Conservation (phyloP, 176 grass and related monocot genomes). For the Bromus sterilis region DNA sequence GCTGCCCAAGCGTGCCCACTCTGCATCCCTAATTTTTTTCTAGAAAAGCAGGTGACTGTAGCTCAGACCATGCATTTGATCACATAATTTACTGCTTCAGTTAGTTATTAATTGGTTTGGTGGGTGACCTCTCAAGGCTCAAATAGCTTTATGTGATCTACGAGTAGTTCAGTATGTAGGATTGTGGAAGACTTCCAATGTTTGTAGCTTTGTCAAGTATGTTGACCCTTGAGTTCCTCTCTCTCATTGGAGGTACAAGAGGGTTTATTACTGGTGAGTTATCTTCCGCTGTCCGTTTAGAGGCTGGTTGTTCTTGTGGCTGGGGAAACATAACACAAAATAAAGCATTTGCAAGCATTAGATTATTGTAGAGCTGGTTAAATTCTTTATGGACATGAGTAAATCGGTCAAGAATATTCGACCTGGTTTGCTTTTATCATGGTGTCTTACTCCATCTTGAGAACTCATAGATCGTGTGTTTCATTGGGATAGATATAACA, state of each 20-base stretch:
- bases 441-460: not conserved
- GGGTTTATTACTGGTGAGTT: not conserved
- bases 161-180: not conserved
- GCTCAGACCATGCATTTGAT: not conserved
- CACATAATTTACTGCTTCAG: not conserved
- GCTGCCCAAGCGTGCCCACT: no score
- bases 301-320: not conserved
- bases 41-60: not conserved
- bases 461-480: not conserved
- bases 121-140: no score
- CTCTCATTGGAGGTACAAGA: not conserved
- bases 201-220: not conserved
- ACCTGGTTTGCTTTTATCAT: not conserved
- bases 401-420: not conserved
- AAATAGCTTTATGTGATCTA: not conserved
- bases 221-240: no score
- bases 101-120: not conserved
- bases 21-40: no score
- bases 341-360: not conserved
- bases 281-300: not conserved
- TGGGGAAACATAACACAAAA: not conserved
- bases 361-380: not conserved
- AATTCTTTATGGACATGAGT: not conserved
- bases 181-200: not conserved
- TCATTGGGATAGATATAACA: not conserved